Percentiles rank a stretch among this genome's conserved stretches.
phyloP scores from a whole-genome alignment of 176 grass and related monocot species.

The Oryza nivara region DNA sequence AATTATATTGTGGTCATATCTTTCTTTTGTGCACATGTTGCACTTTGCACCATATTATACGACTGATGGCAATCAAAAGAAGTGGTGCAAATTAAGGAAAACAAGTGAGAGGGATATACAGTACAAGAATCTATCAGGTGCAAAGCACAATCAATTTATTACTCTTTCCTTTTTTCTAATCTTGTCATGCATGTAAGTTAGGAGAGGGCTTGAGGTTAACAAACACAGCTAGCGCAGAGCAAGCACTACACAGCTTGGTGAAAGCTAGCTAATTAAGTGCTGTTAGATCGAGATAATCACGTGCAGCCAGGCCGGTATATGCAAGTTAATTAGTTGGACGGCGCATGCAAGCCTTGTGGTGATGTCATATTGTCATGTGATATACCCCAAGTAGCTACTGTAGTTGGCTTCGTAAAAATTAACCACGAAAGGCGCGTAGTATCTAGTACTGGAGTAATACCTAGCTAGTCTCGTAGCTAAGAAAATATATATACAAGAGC shows the following conservation, averaged over 20 bases:
- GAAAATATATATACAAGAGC: not conserved
- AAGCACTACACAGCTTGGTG: conserved; percentile 28
- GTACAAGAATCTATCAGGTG: not conserved
- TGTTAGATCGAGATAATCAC: conserved; percentile 22
- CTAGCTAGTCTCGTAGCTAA: no score
- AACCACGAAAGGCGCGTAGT: no score
- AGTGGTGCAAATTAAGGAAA: not conserved
- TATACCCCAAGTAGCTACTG: not conserved
- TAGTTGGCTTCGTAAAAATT: not conserved
- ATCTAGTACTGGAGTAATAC: no score
- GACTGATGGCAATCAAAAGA: not conserved
- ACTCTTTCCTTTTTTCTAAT: no score
- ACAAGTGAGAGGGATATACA: no score
- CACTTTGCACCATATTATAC: no score
- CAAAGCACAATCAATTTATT: not conserved
- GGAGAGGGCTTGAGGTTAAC: not conserved
- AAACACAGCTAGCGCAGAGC: not conserved
- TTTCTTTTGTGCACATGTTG: no score
- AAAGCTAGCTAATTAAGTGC: conserved; percentile 27
- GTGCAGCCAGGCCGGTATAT: conserved; percentile 15
- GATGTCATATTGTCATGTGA: conserved; percentile 17
- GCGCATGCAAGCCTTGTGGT: conserved; percentile 30
- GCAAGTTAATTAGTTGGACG: conserved; percentile 33
- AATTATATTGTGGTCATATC: no score
- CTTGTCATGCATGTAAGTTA: conserved; percentile 13